Percentiles rank a stretch among this genome's conserved stretches.
Evolutionary conservation across 495 filamentous ascomycete species (phyloP).

Genomic region (Sabuloglossum arenarium): DNA sequence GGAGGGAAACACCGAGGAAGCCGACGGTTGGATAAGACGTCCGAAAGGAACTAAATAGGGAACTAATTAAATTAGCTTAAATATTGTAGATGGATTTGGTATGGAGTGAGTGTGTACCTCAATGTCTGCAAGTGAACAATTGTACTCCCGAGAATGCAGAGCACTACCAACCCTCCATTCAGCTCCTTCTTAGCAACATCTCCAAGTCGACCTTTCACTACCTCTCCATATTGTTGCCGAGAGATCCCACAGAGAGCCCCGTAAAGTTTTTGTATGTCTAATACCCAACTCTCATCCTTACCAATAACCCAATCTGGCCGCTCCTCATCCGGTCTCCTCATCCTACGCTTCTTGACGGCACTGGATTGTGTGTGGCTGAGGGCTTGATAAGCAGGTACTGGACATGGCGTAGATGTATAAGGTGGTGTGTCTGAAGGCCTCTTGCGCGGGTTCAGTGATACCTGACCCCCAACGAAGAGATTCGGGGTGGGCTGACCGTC

Average conservation of each 20-base stretch:
- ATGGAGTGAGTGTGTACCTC: not conserved
- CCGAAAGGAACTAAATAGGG: not conserved
- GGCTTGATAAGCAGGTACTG: not conserved
- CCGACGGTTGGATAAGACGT: not conserved
- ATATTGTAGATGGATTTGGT: not conserved
- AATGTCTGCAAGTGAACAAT: not conserved
- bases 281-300: not conserved
- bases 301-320: not conserved
- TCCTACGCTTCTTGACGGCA: not conserved
- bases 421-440: not conserved
- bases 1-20: not conserved
- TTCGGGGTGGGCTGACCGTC: not conserved
- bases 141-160: not conserved
- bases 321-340: not conserved
- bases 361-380: not conserved
- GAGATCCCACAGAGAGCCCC: not conserved
- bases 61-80: not conserved
- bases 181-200: not conserved
- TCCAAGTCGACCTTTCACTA: not conserved
- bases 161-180: not conserved
- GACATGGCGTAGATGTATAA: not conserved
- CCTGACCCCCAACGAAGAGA: not conserved
- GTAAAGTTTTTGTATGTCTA: not conserved
- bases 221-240: not conserved
- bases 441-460: not conserved